Evolutionary conservation across 495 filamentous ascomycete genomes (phyloP).

Genomic region (Penicilliopsis zonata): DNA sequence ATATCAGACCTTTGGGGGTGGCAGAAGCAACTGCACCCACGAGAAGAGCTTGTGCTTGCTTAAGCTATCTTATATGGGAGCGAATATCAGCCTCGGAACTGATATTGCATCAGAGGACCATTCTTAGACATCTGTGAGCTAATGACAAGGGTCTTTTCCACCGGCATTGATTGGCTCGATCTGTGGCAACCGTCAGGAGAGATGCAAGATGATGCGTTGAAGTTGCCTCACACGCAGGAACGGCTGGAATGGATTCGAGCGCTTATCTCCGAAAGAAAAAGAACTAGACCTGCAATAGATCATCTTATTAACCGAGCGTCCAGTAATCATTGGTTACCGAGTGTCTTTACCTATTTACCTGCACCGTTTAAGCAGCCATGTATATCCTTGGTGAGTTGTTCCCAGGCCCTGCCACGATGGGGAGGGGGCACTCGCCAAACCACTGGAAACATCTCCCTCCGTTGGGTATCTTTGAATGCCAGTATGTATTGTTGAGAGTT

Average conservation of each 20-base stretch:
- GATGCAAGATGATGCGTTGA: background rate
- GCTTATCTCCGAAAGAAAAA: slow-evolving; percentile 4
- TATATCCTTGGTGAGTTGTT: background rate
- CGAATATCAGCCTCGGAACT: background rate
- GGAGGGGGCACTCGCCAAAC: slow-evolving; percentile 8
- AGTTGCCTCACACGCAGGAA: background rate
- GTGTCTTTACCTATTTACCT: background rate
- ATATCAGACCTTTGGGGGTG: background rate
- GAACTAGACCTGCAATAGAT: slow-evolving; percentile 2
- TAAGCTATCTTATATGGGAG: background rate
- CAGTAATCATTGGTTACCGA: background rate
- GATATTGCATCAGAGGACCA: background rate
- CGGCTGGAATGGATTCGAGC: slow-evolving; percentile 8
- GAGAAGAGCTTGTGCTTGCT: background rate
- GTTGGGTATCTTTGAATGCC: too few relatives aligned
- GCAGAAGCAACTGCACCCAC: background rate
- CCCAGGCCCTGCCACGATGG: background rate
- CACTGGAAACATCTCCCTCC: too few relatives aligned
- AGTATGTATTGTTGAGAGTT: too few relatives aligned
- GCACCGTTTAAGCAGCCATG: background rate
- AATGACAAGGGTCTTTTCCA: background rate
- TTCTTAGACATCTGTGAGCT: background rate
- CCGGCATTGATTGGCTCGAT: background rate
- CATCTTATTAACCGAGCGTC: slow-evolving; percentile 11
- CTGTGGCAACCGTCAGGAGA: background rate